Evolutionary conservation across 75 land plant genomes (phyloP).

Genomic region (Sequoia sempervirens): DNA sequence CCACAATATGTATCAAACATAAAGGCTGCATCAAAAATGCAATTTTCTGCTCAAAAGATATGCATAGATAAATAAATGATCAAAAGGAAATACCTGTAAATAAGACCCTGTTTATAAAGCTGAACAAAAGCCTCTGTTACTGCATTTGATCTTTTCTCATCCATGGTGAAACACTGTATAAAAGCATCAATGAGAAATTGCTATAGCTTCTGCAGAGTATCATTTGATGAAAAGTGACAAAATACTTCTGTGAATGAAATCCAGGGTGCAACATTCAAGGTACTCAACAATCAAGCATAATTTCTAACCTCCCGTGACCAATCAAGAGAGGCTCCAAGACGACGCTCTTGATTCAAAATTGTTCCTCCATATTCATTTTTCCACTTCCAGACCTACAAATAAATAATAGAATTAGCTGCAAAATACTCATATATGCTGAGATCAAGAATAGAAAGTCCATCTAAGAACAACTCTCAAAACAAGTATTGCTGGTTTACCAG

Average conservation of each 20-base stretch:
- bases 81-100: constrained; percentile 62
- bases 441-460: not conserved
- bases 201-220: not conserved
- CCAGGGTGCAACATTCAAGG: not conserved
- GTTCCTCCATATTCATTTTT: constrained; percentile 81
- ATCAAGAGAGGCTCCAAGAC: constrained; percentile 87
- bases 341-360: constrained; percentile 68
- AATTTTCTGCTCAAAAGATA: not conserved
- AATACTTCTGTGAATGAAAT: not conserved
- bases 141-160: constrained; percentile 77
- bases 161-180: constrained; percentile 89
- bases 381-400: constrained; percentile 90
- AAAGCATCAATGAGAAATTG: not conserved
- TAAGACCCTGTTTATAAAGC: constrained; percentile 71
- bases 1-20: not conserved
- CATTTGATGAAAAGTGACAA: not conserved
- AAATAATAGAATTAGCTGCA: not conserved
- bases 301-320: constrained; percentile 87
- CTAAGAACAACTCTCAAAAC: not conserved
- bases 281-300: not conserved
- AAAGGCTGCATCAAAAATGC: not conserved
- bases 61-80: not conserved
- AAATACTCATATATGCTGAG: not conserved
- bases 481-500: not conserved
- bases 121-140: constrained; percentile 96